Percentiles rank a stretch among this genome's conserved stretches.
phyloP scores from a whole-genome alignment of 1,284 basidiomycete genomes.

The Pisolithus thermaeus region DNA sequence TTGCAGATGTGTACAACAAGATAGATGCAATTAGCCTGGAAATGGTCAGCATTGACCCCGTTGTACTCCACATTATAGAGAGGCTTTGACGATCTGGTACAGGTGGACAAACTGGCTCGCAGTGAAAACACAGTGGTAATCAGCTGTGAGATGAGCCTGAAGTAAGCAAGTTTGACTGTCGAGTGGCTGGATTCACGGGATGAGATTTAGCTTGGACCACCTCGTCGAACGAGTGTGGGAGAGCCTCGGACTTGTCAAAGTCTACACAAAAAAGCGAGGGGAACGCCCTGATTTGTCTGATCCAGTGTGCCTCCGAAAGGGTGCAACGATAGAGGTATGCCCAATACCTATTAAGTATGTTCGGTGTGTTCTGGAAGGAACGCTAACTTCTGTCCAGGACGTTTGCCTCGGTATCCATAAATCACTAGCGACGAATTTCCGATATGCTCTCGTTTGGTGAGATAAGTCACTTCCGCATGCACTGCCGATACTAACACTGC shows the following conservation, averaged over 20 bases:
- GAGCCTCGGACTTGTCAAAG: conserved; percentile 79
- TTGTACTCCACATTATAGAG: neutral
- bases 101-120: conserved; percentile 80
- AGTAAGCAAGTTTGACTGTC: conserved; percentile 39
- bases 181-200: neutral
- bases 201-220: conserved; percentile 65
- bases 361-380: neutral
- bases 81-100: conserved; percentile 1
- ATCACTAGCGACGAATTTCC: conserved; percentile 85
- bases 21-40: conserved; percentile 89
- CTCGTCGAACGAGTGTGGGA: conserved; percentile 91
- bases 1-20: conserved; percentile 88
- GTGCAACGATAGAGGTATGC: conserved; percentile 85
- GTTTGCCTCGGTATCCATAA: conserved; percentile 92
- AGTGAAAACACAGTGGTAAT: conserved; percentile 89
- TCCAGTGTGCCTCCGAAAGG: conserved; percentile 89
- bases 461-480: conserved; percentile 20
- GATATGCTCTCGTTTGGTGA: conserved; percentile 87
- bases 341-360: neutral
- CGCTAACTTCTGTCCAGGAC: conserved; percentile 36
- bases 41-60: conserved; percentile 35
- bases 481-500: neutral
- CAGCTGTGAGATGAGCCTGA: conserved; percentile 88
- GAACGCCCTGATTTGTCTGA: conserved; percentile 86
- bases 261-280: conserved; percentile 97